A percentile compares a stretch with the other conserved stretches of the same genome.
Evolutionary conservation across 345 rosid genomes (phyloP).

Genomic region (Moricandia arvensis): DNA sequence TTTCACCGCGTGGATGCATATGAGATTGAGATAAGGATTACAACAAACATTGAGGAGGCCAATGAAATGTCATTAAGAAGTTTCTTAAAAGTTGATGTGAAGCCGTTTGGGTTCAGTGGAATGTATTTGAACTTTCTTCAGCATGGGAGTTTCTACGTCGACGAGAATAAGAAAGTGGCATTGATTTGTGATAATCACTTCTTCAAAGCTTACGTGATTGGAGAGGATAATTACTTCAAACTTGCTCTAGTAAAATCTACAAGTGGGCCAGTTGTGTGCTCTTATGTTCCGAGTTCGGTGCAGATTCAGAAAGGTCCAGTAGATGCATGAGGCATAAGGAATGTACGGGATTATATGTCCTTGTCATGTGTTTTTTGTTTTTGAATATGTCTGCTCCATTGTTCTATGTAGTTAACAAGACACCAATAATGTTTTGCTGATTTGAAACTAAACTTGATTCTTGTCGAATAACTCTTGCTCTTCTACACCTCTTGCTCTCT

Average conservation of each 20-base stretch:
- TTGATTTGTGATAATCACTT: not conserved
- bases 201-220: not conserved
- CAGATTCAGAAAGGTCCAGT: not conserved
- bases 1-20: not conserved
- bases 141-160: not conserved
- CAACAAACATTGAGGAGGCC: not conserved
- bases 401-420: not conserved
- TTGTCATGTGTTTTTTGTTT: not conserved
- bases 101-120: not conserved
- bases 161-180: not conserved
- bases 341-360: not conserved
- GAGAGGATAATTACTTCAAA: not conserved
- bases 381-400: not conserved
- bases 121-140: not conserved
- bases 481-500: too few species aligned
- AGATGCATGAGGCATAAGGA: not conserved
- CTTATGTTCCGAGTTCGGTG: conserved; percentile 3
- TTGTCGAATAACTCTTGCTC: too few species aligned
- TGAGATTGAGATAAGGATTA: not conserved
- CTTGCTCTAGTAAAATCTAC: not conserved
- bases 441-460: too few species aligned
- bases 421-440: not conserved
- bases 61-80: not conserved
- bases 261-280: not conserved
- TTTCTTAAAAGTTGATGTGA: not conserved